Base-by-base conservation (phyloP, 2,329 filamentous ascomycete genomes). In the Cytospora piceae region DNA sequence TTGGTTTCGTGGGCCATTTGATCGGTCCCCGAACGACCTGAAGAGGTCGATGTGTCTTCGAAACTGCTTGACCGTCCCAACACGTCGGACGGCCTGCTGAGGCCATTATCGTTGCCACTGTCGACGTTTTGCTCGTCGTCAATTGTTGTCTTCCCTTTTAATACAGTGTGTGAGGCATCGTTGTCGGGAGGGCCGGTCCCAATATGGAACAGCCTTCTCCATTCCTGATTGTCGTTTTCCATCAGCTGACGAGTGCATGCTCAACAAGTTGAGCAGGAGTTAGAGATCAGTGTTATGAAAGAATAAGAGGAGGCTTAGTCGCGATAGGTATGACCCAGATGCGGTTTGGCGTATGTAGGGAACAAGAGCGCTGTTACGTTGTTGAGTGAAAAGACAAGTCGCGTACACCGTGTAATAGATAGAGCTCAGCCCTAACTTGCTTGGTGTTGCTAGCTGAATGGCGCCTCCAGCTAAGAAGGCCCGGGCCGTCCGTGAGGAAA, bases 181-280 rank as follows among this genome's bases (percentile, higher is more conserved):
- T 24, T 49, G 15, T 24, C n/a, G 46, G n/a, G n/a, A 49, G 46
- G n/a, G 7, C 11, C 12, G n/a, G 46, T 49, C 46, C 46, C 24
- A 7, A 7, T 20, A 49, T 5, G n/a, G 7, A 49, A 14, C 46
- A 49, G 11, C 46, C n/a, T 49, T 49, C 22, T 24, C 46, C 46
- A 24, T 24, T 49, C 2, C 24, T 39, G 29, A n/a, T 51, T n/a
- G 31, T 49, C 37, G 39, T 63, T 27, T 63, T 20, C 61, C 61
- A 63, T 63, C 53, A 55, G 53, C 46, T 27, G 22, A 31, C 37
- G 53, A 27, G 61, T 37, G 34, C 61, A 63, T 63, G 61, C 61
- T 63, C 61, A 39, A 57, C 29, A 31, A 57, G 53, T 39, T 32
- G 39, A 55, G 31, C 34, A 39, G 5, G 9, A n/a, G 3, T 17